Percentiles rank a stretch among this genome's conserved stretches.
Conservation (phyloP, 192 early-diverging fungal species). For the Coemansia interrupta region DNA sequence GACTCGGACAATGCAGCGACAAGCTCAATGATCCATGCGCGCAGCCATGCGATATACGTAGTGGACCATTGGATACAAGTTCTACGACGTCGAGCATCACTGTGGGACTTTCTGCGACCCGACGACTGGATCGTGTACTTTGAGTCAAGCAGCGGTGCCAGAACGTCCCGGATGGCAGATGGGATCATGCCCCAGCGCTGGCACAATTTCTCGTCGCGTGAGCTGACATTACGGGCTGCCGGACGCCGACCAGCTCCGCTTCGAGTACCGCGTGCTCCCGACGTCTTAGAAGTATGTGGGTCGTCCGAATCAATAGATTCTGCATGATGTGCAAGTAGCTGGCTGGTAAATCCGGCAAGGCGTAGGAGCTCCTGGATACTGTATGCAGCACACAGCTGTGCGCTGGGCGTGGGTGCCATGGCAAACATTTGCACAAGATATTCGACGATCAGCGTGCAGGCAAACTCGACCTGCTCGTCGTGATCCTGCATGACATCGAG, state of each 20-base stretch:
- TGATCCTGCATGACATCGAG: slow-evolving; percentile 23
- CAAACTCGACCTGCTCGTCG: slow-evolving; percentile 43
- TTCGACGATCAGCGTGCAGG: slow-evolving; percentile 42
- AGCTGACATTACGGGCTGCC: not conserved
- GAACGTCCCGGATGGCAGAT: slow-evolving; percentile 18
- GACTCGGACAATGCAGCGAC: slow-evolving; percentile 9
- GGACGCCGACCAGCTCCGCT: slow-evolving; percentile 7
- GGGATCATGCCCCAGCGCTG: slow-evolving; percentile 46
- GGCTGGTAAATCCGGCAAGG: slow-evolving; percentile 37
- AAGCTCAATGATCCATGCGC: slow-evolving; percentile 35
- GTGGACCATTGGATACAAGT: slow-evolving; percentile 21
- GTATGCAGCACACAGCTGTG: slow-evolving; percentile 43
- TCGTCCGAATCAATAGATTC: slow-evolving; percentile 1
- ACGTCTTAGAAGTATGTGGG: not conserved
- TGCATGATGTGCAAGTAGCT: slow-evolving; percentile 7
- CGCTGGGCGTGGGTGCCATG: slow-evolving; percentile 43
- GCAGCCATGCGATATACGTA: slow-evolving; percentile 33
- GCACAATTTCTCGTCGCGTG: slow-evolving; percentile 14
- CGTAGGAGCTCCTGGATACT: slow-evolving; percentile 49
- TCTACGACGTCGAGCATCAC: not conserved
- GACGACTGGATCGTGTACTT: slow-evolving; percentile 46
- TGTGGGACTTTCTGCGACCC: slow-evolving; percentile 1
- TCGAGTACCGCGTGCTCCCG: slow-evolving; percentile 1
- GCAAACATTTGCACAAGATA: slow-evolving; percentile 44
- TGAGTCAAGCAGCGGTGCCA: slow-evolving; percentile 40